These are phyloP conservation scores for Fraxinus americana DNA, from an alignment of 257 asterid genomes.

Conservation along the genomic window DNA sequence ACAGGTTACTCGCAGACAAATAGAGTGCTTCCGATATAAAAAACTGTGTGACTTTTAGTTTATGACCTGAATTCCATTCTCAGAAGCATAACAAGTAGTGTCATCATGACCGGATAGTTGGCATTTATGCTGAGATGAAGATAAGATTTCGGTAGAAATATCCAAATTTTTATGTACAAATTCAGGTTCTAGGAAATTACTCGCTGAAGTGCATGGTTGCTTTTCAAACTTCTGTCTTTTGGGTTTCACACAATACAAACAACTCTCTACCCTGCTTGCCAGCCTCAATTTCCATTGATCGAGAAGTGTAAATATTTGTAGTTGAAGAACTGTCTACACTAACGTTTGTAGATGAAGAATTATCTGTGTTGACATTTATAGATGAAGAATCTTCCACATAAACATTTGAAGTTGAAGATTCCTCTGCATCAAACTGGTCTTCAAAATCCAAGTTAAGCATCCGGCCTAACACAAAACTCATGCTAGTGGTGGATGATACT, in stretches of 20 bases:
- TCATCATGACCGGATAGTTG: constrained; percentile 17
- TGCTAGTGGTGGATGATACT: constrained; percentile 80
- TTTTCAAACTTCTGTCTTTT: constrained; percentile 24
- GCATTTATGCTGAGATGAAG: constrained; percentile 4
- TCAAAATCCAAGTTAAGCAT: constrained; percentile 72
- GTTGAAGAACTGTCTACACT: constrained; percentile 50
- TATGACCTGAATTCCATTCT: constrained; percentile 40
- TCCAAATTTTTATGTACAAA: constrained; percentile 21
- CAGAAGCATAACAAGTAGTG: constrained; percentile 20
- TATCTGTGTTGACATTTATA: neutral
- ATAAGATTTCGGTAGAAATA: constrained; percentile 13
- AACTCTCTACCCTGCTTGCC: constrained; percentile 28
- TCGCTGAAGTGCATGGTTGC: constrained; percentile 13
- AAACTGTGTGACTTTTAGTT: constrained; percentile 4
- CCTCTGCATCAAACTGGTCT: constrained; percentile 55
- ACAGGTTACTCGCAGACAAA: neutral
- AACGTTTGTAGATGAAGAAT: neutral
- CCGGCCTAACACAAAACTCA: constrained; percentile 81
- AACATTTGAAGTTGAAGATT: constrained; percentile 42
- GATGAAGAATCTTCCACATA: constrained; percentile 45
- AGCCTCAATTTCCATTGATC: constrained; percentile 37
- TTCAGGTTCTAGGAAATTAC: constrained; percentile 35
- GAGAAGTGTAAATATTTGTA: constrained; percentile 30
- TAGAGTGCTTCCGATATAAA: neutral
- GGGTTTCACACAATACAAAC: constrained; percentile 18